Conservation (phyloP, 2,329 filamentous ascomycete genomes). For the Aspergillus hiratsukae region DNA sequence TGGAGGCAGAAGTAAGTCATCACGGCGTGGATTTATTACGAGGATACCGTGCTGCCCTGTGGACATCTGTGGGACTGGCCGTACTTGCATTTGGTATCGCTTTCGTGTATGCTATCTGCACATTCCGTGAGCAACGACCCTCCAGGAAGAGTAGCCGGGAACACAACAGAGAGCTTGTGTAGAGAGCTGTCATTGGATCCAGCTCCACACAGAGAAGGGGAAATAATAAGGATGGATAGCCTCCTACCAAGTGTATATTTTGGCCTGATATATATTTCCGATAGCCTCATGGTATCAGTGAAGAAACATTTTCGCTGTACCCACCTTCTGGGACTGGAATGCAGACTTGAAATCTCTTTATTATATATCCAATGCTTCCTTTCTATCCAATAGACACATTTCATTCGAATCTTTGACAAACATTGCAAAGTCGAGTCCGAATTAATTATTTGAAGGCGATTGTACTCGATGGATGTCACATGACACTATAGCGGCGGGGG, state of each 20-base stretch:
- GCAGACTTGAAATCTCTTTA: not conserved
- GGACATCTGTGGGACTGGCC: conserved; percentile 35
- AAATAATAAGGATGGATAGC: not conserved
- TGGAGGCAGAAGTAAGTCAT: conserved; percentile 49
- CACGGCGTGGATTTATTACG: conserved; percentile 31
- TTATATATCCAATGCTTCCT: too few relatives aligned
- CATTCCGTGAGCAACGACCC: not conserved
- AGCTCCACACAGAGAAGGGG: not conserved
- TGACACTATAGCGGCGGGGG: not conserved
- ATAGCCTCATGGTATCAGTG: too few relatives aligned
- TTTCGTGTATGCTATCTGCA: not conserved
- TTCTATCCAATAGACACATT: too few relatives aligned
- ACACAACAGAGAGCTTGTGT: not conserved
- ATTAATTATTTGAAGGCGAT: too few relatives aligned
- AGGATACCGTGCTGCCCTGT: conserved; percentile 41
- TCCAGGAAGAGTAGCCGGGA: not conserved
- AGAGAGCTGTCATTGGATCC: not conserved
- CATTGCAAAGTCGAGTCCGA: not conserved
- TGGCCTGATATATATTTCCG: too few relatives aligned
- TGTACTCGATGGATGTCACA: not conserved
- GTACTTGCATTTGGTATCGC: conserved; percentile 2
- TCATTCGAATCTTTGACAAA: too few relatives aligned
- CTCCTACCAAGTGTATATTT: too few relatives aligned
- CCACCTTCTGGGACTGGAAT: not conserved
- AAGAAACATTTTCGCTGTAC: not conserved